Percentiles rank a stretch among this genome's conserved stretches.
Evolutionary conservation across 2,329 filamentous ascomycete species (phyloP).

Genomic region (Tricladium varicosporioides): DNA sequence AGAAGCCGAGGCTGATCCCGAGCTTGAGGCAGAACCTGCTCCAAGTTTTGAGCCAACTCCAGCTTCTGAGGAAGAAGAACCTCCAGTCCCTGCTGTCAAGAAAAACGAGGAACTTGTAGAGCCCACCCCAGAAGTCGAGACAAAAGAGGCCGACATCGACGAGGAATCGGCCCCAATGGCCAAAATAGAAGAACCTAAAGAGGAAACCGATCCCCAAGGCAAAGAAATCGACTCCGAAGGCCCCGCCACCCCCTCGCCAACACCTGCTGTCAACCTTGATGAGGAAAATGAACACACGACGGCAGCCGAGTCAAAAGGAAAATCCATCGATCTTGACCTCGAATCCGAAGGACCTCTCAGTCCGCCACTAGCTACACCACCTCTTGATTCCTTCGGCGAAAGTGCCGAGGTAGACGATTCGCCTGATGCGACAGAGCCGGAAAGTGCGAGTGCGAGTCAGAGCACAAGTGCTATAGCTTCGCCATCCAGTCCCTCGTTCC

Average conservation of each 20-base stretch:
- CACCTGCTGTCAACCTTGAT: too few species aligned
- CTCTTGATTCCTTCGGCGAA: not conserved
- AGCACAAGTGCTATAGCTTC: constrained; percentile 9
- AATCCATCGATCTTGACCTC: not conserved
- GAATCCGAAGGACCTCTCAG: not conserved
- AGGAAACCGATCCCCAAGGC: not conserved
- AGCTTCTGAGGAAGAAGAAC: too few species aligned
- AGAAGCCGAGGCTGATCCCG: too few species aligned
- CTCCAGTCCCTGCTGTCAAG: not conserved
- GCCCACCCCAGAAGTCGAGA: not conserved
- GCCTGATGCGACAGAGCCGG: not conserved
- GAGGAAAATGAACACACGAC: not conserved
- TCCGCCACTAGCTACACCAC: not conserved
- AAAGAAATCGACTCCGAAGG: constrained; percentile 1
- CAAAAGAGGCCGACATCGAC: not conserved
- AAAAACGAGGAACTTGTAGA: not conserved
- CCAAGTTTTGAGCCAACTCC: too few species aligned
- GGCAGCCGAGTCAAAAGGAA: not conserved
- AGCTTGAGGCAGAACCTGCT: too few species aligned
- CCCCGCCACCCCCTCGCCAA: not conserved
- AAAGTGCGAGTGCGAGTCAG: constrained; percentile 2
- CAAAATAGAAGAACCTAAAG: not conserved
- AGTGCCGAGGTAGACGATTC: not conserved
- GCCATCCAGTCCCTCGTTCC: constrained; percentile 7
- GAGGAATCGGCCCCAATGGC: not conserved